Evolutionary conservation across 2,329 filamentous ascomycete genomes (phyloP).

Genomic region (Lanzia echinophila): DNA sequence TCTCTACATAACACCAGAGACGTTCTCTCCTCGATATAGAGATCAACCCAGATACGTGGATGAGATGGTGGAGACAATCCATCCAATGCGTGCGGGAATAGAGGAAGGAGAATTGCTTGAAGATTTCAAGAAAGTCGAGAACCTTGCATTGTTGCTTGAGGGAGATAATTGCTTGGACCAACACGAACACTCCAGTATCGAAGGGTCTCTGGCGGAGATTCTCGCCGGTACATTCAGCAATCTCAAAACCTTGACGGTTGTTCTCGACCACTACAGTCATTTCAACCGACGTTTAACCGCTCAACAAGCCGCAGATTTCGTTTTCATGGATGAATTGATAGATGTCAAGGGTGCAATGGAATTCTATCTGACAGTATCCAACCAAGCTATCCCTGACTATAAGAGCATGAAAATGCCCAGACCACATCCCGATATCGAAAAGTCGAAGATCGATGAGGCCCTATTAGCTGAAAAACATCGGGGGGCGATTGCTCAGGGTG

Average conservation of each 20-base stretch:
- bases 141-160: too few relatives aligned
- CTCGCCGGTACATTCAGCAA: background rate
- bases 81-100: too few relatives aligned
- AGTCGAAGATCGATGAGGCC: background rate
- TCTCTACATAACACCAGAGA: background rate
- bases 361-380: too few relatives aligned
- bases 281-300: background rate
- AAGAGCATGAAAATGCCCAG: background rate
- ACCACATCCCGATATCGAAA: background rate
- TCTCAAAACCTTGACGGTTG: background rate
- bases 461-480: background rate
- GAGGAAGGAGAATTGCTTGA: too few relatives aligned
- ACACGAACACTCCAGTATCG: too few relatives aligned
- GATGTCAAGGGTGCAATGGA: too few relatives aligned
- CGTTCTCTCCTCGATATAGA: background rate
- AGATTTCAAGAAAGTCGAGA: too few relatives aligned
- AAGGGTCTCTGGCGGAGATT: too few relatives aligned
- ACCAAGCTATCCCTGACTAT: too few relatives aligned
- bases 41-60: background rate
- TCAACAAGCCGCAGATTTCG: background rate
- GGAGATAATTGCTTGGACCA: too few relatives aligned
- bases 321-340: background rate
- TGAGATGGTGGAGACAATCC: too few relatives aligned
- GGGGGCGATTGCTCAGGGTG: background rate
- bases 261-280: background rate